These are phyloP conservation scores for Phytophthora pistaciae DNA, from an alignment of 352 stramenopile species.

Conservation along the genomic window DNA sequence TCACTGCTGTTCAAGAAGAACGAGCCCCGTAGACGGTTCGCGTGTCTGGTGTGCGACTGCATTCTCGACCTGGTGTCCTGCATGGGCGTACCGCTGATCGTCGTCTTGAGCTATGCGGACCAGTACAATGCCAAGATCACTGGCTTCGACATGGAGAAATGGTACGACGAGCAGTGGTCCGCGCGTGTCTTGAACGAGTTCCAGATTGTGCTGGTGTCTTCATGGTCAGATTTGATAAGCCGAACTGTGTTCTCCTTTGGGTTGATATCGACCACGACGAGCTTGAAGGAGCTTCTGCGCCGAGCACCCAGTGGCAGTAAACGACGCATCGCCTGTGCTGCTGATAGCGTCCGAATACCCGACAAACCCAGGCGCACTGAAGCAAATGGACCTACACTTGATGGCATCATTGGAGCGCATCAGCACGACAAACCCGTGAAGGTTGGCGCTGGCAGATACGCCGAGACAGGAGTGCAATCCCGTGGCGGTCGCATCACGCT, in stretches of 20 bases:
- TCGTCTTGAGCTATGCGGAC: conserved; percentile 10
- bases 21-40: conserved; percentile 11
- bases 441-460: conserved; percentile 5
- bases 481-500: background rate
- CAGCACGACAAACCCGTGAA: conserved; percentile 5
- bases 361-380: conserved; percentile 3
- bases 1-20: conserved; percentile 5
- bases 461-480: background rate
- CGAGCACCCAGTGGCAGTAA: background rate
- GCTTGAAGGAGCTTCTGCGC: conserved; percentile 22
- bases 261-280: conserved; percentile 17
- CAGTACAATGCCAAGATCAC: conserved; percentile 6
- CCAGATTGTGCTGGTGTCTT: conserved; percentile 25
- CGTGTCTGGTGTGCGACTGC: conserved; percentile 6
- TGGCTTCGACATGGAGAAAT: conserved; percentile 10
- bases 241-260: conserved; percentile 19
- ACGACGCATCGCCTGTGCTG: background rate
- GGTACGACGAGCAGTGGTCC: conserved; percentile 30
- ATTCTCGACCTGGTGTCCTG: conserved; percentile 25
- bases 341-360: conserved; percentile 9
- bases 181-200: conserved; percentile 26
- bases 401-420: conserved; percentile 5
- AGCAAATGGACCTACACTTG: background rate
- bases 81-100: conserved; percentile 12
- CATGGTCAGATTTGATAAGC: conserved; percentile 21